phyloP scores from a whole-genome alignment of 352 stramenopile species.

The Phytophthora nicotianae region DNA sequence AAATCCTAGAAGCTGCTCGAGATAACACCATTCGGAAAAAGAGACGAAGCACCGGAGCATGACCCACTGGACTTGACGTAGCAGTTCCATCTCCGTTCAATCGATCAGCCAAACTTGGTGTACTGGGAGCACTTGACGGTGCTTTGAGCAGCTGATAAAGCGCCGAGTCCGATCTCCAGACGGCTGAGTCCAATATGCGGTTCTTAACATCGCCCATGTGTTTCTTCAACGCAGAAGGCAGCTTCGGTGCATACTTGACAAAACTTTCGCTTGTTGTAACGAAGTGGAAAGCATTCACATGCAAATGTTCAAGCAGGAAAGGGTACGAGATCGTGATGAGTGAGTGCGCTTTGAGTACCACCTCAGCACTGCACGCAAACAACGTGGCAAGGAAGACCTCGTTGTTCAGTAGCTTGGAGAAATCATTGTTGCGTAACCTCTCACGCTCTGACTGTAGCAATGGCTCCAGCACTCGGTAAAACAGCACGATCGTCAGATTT shows the following conservation, averaged over 20 bases:
- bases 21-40: conserved; percentile 90
- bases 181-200: conserved; percentile 78
- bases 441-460: conserved; percentile 72
- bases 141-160: conserved; percentile 62
- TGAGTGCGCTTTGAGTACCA: conserved; percentile 84
- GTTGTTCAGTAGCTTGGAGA: conserved; percentile 83
- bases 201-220: conserved; percentile 89
- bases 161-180: conserved; percentile 75
- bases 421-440: conserved; percentile 72
- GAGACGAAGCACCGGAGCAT: conserved; percentile 70
- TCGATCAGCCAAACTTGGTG: conserved; percentile 12
- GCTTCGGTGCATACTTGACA: conserved; percentile 76
- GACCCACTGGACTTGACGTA: conserved; percentile 10
- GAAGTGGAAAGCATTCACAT: conserved; percentile 88
- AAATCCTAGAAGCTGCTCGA: conserved; percentile 80
- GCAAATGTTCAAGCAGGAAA: conserved; percentile 72
- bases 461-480: conserved; percentile 83
- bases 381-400: conserved; percentile 77
- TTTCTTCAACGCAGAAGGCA: conserved; percentile 80
- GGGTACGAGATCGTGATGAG: conserved; percentile 88
- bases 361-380: conserved; percentile 85
- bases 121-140: conserved; percentile 27
- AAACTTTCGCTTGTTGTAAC: conserved; percentile 89
- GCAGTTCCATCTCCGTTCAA: conserved; percentile 14
- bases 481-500: conserved; percentile 68